Percentiles rank a stretch among this genome's conserved stretches.
Evolutionary conservation across 805 yeast genomes (phyloP).

Genomic region (Ogataea chonburiensis): DNA sequence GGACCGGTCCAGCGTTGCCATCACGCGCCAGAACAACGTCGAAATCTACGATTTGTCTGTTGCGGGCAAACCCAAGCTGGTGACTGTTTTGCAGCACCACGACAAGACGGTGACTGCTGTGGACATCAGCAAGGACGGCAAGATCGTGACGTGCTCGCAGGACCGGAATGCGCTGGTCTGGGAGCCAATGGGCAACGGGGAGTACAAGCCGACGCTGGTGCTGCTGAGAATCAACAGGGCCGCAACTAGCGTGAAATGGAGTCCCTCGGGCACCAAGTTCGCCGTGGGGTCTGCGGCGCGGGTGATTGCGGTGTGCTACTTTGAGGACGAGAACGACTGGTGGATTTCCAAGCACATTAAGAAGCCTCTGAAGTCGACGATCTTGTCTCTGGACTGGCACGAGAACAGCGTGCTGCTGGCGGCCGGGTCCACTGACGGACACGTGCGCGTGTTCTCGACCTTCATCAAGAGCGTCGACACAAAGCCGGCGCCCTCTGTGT

Average conservation of each 20-base stretch:
- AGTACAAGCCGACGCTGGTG: conserved; percentile 83
- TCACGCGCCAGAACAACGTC: conserved; percentile 75
- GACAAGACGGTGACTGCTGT: conserved; percentile 94
- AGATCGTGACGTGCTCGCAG: conserved; percentile 94
- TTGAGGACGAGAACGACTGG: conserved; percentile 96
- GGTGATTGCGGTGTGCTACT: conserved; percentile 92
- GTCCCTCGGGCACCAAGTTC: conserved; percentile 90
- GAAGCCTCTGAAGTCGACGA: conserved; percentile 88
- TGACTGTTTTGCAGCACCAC: conserved; percentile 74
- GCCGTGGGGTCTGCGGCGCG: conserved; percentile 97
- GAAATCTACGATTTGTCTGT: conserved; percentile 64
- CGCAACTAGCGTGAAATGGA: conserved; percentile 93
- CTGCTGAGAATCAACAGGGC: conserved; percentile 91
- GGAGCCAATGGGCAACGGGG: conserved; percentile 67
- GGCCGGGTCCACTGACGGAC: conserved; percentile 92
- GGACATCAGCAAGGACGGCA: conserved; percentile 84
- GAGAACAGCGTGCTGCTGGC: conserved; percentile 86
- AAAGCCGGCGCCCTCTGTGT: conserved; percentile 74
- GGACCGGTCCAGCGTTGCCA: conserved; percentile 65
- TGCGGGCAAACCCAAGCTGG: conserved; percentile 54
- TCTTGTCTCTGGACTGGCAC: conserved; percentile 87
- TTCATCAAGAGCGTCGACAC: conserved; percentile 85
- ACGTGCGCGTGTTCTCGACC: conserved; percentile 84
- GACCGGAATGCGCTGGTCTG: conserved; percentile 97
- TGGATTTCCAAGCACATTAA: conserved; percentile 98